Percentiles rank a stretch among this genome's conserved stretches.
Conservation (phyloP, 169 alveolate genomes). For the Eimeria tenella region DNA sequence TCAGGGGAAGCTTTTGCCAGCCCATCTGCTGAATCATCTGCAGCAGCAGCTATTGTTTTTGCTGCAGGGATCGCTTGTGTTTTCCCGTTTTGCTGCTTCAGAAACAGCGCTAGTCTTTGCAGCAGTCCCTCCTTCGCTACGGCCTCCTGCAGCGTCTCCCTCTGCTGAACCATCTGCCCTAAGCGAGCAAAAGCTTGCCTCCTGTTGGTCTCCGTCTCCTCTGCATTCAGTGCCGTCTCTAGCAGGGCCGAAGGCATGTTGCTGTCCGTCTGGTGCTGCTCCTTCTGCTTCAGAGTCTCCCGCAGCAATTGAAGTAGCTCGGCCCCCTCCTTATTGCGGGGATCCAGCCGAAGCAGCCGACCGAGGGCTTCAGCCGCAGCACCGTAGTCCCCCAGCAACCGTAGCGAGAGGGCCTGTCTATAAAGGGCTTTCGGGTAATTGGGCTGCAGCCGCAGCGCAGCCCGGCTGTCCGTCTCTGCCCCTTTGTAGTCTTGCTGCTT, state of each 20-base stretch:
- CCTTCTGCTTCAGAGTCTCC: not conserved
- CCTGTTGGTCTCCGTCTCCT: not conserved
- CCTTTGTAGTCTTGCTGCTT: slow-evolving; percentile 26
- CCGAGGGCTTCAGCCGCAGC: not conserved
- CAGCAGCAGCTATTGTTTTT: not conserved
- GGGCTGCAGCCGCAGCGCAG: slow-evolving; percentile 36
- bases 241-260: not conserved
- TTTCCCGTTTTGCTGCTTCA: slow-evolving; percentile 32
- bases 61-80: not conserved
- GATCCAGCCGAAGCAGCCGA: slow-evolving; percentile 13
- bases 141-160: slow-evolving; percentile 3
- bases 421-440: slow-evolving; percentile 10
- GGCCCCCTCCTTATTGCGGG: not conserved
- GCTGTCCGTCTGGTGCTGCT: slow-evolving; percentile 34
- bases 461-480: slow-evolving; percentile 37
- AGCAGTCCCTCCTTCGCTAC: slow-evolving; percentile 18
- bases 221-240: not conserved
- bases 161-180: not conserved
- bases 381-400: not conserved
- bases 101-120: not conserved
- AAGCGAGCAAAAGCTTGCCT: not conserved
- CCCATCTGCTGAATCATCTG: not conserved
- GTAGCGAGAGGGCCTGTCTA: slow-evolving; percentile 32
- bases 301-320: not conserved
- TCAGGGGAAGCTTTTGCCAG: not conserved